Conservation (phyloP, 352 stramenopile genomes). For the Globisporangium lucens region DNA sequence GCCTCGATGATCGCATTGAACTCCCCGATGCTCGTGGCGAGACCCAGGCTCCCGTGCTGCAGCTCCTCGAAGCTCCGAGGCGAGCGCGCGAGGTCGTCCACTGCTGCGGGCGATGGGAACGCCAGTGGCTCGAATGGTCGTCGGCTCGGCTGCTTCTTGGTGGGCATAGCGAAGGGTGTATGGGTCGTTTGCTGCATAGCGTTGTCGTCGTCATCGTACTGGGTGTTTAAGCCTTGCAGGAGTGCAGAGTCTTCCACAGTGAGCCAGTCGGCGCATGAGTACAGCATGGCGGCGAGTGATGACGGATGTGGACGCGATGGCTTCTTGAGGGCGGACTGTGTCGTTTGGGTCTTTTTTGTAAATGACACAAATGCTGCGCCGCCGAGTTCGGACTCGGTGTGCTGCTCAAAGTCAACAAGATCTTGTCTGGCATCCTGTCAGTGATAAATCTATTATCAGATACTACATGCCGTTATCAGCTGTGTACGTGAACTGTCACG, state of each 20-base stretch:
- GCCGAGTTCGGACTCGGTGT: too few species aligned
- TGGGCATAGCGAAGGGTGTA: not conserved
- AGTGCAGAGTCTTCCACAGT: not conserved
- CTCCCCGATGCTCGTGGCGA: constrained; percentile 18
- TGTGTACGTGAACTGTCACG: not conserved
- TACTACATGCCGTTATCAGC: not conserved
- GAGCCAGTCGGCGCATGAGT: constrained; percentile 23
- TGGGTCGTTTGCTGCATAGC: not conserved
- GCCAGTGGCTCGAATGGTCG: not conserved
- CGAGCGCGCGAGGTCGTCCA: not conserved
- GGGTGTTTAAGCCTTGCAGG: not conserved
- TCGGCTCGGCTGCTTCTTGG: not conserved
- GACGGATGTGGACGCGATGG: too few species aligned
- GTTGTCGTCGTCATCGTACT: not conserved
- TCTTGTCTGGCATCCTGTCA: not conserved
- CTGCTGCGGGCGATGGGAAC: not conserved
- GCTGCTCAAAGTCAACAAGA: not conserved
- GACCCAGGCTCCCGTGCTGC: constrained; percentile 6
- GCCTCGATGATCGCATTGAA: constrained; percentile 22
- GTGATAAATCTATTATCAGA: too few species aligned
- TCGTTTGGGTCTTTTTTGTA: constrained; percentile 9
- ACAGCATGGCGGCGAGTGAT: not conserved
- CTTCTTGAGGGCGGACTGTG: not conserved
- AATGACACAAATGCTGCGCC: not conserved
- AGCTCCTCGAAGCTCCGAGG: constrained; percentile 11